Evolutionary conservation across 139 green algal species (phyloP).

Genomic region (Tetratostichococcus sp.): DNA sequence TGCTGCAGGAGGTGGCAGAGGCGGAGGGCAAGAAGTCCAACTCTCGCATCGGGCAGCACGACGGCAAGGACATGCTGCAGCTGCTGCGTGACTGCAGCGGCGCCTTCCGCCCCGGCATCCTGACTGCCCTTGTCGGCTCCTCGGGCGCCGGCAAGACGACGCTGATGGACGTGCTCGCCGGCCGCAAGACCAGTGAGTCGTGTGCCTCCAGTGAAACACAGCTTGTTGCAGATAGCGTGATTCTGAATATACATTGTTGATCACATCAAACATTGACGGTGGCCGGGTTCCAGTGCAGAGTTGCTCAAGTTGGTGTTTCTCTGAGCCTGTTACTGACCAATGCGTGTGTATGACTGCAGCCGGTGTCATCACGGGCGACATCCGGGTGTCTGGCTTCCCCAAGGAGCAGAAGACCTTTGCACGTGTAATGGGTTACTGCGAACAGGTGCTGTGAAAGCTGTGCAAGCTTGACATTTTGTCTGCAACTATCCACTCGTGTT

Average conservation of each 20-base stretch:
- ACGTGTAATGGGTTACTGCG: constrained; percentile 45
- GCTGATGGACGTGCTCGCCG: constrained; percentile 53
- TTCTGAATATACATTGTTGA: no score
- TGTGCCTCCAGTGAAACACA: not conserved
- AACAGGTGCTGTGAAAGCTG: no score
- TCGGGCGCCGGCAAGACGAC: constrained; percentile 54
- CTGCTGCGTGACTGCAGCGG: constrained; percentile 30
- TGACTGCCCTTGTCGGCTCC: constrained; percentile 32
- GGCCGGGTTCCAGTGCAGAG: no score
- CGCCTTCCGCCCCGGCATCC: constrained; percentile 23
- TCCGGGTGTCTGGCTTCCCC: constrained; percentile 49
- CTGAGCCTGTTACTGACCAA: not conserved
- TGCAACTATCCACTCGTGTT: no score
- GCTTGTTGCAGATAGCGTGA: no score
- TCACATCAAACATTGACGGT: no score
- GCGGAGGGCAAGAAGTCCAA: constrained; percentile 6
- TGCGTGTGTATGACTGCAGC: constrained; percentile 1
- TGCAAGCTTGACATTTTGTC: no score
- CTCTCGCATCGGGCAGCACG: constrained; percentile 2
- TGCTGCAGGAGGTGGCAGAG: not conserved
- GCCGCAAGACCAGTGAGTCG: constrained; percentile 40
- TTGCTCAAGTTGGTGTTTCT: no score
- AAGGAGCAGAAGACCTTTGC: constrained; percentile 54
- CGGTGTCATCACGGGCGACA: constrained; percentile 43
- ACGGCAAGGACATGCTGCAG: constrained; percentile 23